Evolutionary conservation across 176 grass and related monocot species (phyloP).

Genomic region (Zea luxurians): DNA sequence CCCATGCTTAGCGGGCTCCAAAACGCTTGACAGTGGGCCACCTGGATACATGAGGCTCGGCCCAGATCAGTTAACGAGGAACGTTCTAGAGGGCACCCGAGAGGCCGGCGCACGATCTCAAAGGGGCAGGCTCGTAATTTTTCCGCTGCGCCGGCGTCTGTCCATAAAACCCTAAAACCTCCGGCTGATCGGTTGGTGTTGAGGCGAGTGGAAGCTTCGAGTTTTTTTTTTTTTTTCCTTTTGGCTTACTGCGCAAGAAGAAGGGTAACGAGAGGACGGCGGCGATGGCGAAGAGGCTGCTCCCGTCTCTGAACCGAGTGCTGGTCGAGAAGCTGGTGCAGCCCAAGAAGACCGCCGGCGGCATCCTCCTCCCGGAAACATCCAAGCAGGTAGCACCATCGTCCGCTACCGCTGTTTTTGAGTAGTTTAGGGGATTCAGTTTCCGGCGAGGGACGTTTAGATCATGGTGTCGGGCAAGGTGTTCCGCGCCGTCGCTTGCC

Average conservation of each 20-base stretch:
- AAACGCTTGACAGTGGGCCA: neutral
- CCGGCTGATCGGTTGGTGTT: neutral
- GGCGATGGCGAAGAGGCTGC: constrained; percentile 74
- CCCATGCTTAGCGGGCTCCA: neutral
- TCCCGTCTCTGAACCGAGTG: constrained; percentile 82
- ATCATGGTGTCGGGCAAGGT: neutral
- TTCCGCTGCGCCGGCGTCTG: neutral
- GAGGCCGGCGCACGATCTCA: neutral
- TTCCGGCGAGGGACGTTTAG: neutral
- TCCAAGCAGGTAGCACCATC: constrained; percentile 65
- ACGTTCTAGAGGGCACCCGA: constrained; percentile 33
- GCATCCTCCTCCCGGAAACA: constrained; percentile 90
- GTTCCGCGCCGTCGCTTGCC: neutral
- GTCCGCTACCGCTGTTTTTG: neutral
- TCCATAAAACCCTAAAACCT: constrained; percentile 58
- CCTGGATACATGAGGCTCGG: neutral
- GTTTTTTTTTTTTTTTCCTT: neutral
- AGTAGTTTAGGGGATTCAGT: neutral
- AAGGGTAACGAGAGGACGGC: neutral
- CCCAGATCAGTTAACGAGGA: neutral
- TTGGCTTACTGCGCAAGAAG: constrained; percentile 46
- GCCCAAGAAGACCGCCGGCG: constrained; percentile 77
- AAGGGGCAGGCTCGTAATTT: constrained; percentile 48
- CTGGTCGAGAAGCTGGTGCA: constrained; percentile 86
- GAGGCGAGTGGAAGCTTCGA: constrained; percentile 17